Base-by-base conservation (phyloP, 805 yeast genomes). In the Wickerhamomyces alni region DNA sequence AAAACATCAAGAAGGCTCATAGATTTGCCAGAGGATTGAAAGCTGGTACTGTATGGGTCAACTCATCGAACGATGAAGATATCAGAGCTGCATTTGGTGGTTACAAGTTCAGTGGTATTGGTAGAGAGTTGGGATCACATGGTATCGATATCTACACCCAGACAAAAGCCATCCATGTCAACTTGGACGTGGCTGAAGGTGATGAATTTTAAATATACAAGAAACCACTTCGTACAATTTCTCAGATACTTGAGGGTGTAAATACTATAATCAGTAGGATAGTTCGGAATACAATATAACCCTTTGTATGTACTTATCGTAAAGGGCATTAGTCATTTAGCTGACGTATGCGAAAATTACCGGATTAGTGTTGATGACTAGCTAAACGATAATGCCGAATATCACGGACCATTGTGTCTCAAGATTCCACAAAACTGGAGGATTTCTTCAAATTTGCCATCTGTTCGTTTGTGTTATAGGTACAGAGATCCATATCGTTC, bases 21-120 rank as follows among this genome's bases (percentile, higher is more conserved):
- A 58, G 65, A 36, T 67, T 80, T 52, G 83, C 88, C 13, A 59
- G 69, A 35, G 74, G 73, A 30, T 59, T 82, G 40, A 72, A 77
- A 48, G 77, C 84, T 5, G 91, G 91, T 19, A 74, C 75, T 37
- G 77, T 82, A 21, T 82, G 83, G 76, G 65, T 82, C 52, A 82
- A 82, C 62, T 70, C 81, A 12, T 77, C 81, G 38, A 81, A 82
- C 52, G 82, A 77, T 49, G 76, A 78, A 52, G 80, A 77, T 52
- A 61, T 70, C 47, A 71, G 72, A 48, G 76, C 82, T 39, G 91
- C 91, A 16, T 85, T 85, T 59, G 94, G 94, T 34, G 94, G 94
- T 30, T 82, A 77, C 60, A 82, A 83, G 62, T 66, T 74, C 67
- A 75, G 85, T 50, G 95, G 95, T 48, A 70, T 82, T 44, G 94